These are phyloP conservation scores for Henckelia pumila DNA, from an alignment of 257 asterid genomes.

Conservation along the genomic window DNA sequence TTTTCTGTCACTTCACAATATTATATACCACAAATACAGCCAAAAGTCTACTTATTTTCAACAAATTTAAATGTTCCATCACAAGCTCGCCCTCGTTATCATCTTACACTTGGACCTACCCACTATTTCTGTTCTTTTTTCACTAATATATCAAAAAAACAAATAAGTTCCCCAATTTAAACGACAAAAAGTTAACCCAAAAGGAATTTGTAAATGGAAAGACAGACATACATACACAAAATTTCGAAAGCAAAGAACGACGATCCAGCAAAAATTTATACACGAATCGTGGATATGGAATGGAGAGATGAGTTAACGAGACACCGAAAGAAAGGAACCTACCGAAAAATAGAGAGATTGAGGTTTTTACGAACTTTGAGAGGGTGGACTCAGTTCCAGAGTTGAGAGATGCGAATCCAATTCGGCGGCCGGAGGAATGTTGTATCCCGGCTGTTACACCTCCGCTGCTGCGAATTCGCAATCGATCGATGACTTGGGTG, in stretches of 20 bases:
- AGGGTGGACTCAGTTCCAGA: conserved; percentile 84
- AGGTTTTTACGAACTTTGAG: conserved; percentile 52
- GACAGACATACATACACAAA: conserved; percentile 1
- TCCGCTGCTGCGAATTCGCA: conserved; percentile 49
- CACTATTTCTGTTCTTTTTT: not conserved
- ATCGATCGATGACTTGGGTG: too few relatives aligned
- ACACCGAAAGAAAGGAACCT: too few relatives aligned
- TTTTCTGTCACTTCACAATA: too few relatives aligned
- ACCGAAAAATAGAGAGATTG: not conserved
- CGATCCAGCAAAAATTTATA: too few relatives aligned
- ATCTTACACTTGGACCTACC: conserved; percentile 3
- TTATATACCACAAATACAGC: too few relatives aligned
- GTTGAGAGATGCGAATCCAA: conserved; percentile 72
- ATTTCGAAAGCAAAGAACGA: not conserved
- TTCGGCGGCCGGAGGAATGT: conserved; percentile 27
- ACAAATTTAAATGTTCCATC: too few relatives aligned
- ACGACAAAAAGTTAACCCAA: not conserved
- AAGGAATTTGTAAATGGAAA: too few relatives aligned
- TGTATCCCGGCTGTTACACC: conserved; percentile 42
- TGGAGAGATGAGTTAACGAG: not conserved
- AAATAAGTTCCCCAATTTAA: not conserved
- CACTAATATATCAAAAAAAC: not conserved
- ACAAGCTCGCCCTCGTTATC: too few relatives aligned
- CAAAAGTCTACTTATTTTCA: too few relatives aligned
- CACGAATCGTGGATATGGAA: too few relatives aligned